Conservation (phyloP, 2,329 filamentous ascomycete species). For the Lojkania enalia region DNA sequence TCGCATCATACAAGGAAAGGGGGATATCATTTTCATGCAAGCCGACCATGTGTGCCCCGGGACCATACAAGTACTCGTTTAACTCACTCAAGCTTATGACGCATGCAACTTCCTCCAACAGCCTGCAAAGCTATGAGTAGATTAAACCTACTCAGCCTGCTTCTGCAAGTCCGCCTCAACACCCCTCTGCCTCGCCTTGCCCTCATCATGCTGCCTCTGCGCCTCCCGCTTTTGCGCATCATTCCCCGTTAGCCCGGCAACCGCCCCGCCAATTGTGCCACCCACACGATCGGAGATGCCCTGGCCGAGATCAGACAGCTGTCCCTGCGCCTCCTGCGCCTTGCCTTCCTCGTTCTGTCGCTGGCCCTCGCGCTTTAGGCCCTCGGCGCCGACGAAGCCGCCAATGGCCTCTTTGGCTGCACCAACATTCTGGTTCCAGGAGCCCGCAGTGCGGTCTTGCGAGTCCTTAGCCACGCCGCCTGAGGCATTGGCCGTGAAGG, state of each 20-base stretch:
- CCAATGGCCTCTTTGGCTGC: constrained; percentile 81
- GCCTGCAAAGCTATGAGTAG: too few species aligned
- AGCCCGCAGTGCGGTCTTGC: constrained; percentile 70
- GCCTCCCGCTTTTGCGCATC: constrained; percentile 65
- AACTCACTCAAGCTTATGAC: not conserved
- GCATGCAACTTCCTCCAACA: constrained; percentile 1
- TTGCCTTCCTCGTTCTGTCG: constrained; percentile 81
- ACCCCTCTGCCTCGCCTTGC: constrained; percentile 82
- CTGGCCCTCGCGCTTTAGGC: constrained; percentile 72
- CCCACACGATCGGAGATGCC: constrained; percentile 62
- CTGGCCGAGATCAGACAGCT: constrained; percentile 71
- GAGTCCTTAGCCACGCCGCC: constrained; percentile 74
- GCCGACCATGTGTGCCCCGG: too few species aligned
- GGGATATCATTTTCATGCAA: too few species aligned
- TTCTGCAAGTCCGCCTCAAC: constrained; percentile 81
- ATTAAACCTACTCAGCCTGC: too few species aligned
- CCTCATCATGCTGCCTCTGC: constrained; percentile 72
- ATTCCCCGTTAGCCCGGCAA: constrained; percentile 75
- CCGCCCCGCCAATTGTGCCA: constrained; percentile 71
- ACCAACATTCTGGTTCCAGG: constrained; percentile 89
- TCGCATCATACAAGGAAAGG: too few species aligned
- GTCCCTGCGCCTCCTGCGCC: constrained; percentile 79
- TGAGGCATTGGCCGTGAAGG: constrained; percentile 67
- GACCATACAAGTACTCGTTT: too few species aligned
- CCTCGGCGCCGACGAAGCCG: constrained; percentile 72